Evolutionary conservation across 2,329 filamentous ascomycete species (phyloP), one percentile per base, ranked within the genome.

Genomic region (Apiospora aurea): DNA sequence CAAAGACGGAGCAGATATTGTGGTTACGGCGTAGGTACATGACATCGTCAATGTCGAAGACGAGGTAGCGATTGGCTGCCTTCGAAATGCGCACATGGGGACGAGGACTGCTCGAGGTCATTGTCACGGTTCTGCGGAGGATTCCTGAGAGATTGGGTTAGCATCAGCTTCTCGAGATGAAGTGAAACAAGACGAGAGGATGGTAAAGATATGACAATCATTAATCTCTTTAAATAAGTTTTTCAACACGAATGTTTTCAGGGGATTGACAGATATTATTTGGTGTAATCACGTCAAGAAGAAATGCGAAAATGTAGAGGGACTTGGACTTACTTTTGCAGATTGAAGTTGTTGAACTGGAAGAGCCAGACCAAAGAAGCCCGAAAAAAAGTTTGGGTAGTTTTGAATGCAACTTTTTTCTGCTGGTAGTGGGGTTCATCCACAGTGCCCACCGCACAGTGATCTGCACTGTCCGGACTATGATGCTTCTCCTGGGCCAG

Each of bases 41-140:
- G 73, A 95, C 92, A 75, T 91, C 90, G 79, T 95, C 90, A 77
- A 94, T 90, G 80, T 97, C 94, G 86, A 98, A 98, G 76, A 99
- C 87, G 73, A 98, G 90, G 84, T 96, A 98, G 75, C 93, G 92
- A 76, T 92, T 91, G 67, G 91, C 91, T 73, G 97, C 90, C 80
- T 89, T 87, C 75, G 94, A 96, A 79, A 98, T 96, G 73, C 94
- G 91, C 74, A 97, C 88, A 14, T 89, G 74, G 69, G 76, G 73
- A 29, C 67, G 73, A 43, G 71, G 72, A 29, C 46, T 43, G 21
- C 44, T 38, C 57, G 53, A 41, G 13, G 69, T 67, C 61, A 49
- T 47, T 41, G 69, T 57, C 34, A 53, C 69, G 49, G 57, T 72
- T 24, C 24, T 24, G 47, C 38, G 67, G n/a, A 69, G 10, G 26